Evolutionary conservation across 495 filamentous ascomycete genomes (phyloP).

Genomic region (Jackrogersella minutella): DNA sequence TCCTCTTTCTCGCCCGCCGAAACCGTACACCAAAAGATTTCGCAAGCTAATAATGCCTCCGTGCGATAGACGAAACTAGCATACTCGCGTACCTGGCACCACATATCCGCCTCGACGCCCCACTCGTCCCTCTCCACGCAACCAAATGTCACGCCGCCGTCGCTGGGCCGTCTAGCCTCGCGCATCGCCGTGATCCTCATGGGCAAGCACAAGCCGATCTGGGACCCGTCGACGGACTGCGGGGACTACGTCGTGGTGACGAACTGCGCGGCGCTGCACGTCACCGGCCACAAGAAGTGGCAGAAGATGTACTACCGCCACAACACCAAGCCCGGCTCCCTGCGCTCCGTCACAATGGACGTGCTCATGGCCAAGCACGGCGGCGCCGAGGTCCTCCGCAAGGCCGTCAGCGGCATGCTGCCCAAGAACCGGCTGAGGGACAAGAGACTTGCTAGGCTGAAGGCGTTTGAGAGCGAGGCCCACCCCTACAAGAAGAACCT

Average conservation of each 20-base stretch:
- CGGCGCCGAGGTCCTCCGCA: slow-evolving; percentile 89
- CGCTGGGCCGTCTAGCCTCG: slow-evolving; percentile 89
- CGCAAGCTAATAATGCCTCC: slow-evolving; percentile 6
- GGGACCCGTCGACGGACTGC: slow-evolving; percentile 94
- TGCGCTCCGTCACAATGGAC: slow-evolving; percentile 93
- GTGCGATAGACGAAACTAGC: slow-evolving; percentile 83
- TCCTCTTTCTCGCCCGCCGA: background rate
- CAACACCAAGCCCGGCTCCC: slow-evolving; percentile 85
- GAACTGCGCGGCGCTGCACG: slow-evolving; percentile 83
- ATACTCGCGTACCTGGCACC: slow-evolving; percentile 95
- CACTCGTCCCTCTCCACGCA: slow-evolving; percentile 63
- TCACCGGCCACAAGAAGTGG: slow-evolving; percentile 87
- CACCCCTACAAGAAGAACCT: slow-evolving; percentile 95
- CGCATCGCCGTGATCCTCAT: slow-evolving; percentile 91
- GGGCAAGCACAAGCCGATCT: slow-evolving; percentile 99
- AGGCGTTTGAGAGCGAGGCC: slow-evolving; percentile 89
- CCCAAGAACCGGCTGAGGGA: slow-evolving; percentile 95
- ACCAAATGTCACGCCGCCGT: slow-evolving; percentile 66
- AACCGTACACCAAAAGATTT: background rate
- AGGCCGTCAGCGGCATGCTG: slow-evolving; percentile 95
- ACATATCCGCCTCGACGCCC: slow-evolving; percentile 71
- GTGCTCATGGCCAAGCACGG: slow-evolving; percentile 92
- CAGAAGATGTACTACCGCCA: slow-evolving; percentile 97
- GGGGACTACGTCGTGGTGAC: slow-evolving; percentile 98
- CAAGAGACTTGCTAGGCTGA: slow-evolving; percentile 84